Evolutionary conservation across 2,329 filamentous ascomycete genomes (phyloP).

Genomic region (Cryphonectria carpinicola): DNA sequence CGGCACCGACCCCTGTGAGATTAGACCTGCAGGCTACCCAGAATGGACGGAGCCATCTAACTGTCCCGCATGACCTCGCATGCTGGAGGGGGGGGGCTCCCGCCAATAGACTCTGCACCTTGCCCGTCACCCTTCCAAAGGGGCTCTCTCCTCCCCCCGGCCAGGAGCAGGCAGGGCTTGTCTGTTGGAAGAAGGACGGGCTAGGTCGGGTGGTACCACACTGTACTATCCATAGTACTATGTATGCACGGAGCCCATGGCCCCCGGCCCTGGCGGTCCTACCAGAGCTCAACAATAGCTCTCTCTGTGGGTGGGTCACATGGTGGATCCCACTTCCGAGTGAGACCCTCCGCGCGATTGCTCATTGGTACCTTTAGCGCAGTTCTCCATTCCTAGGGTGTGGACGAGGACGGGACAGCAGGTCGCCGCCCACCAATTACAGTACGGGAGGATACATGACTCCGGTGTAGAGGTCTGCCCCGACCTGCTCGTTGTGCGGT

Average conservation of each 20-base stretch:
- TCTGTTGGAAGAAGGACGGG: conserved; percentile 34
- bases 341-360: conserved; percentile 35
- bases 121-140: conserved; percentile 23
- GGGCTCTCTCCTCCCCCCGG: neutral
- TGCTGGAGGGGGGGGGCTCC: conserved; percentile 30
- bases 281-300: conserved; percentile 29
- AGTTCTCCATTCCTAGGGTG: conserved; percentile 24
- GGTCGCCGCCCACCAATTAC: conserved; percentile 21
- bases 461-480: conserved; percentile 27
- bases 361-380: conserved; percentile 38
- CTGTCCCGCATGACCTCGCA: conserved; percentile 31
- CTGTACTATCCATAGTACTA: conserved; percentile 14
- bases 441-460: conserved; percentile 18
- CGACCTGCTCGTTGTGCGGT: conserved; percentile 31
- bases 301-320: conserved; percentile 34
- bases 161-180: conserved; percentile 34
- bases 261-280: conserved; percentile 28
- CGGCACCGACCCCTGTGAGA: conserved; percentile 27
- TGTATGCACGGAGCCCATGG: conserved; percentile 9
- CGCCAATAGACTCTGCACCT: conserved; percentile 38
- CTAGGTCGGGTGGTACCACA: conserved; percentile 17
- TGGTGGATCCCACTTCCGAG: conserved; percentile 37
- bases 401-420: conserved; percentile 24
- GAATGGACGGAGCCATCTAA: conserved; percentile 34
- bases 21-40: conserved; percentile 27